Conservation (phyloP, 2,329 filamentous ascomycete genomes). For the Colletotrichum sp. region DNA sequence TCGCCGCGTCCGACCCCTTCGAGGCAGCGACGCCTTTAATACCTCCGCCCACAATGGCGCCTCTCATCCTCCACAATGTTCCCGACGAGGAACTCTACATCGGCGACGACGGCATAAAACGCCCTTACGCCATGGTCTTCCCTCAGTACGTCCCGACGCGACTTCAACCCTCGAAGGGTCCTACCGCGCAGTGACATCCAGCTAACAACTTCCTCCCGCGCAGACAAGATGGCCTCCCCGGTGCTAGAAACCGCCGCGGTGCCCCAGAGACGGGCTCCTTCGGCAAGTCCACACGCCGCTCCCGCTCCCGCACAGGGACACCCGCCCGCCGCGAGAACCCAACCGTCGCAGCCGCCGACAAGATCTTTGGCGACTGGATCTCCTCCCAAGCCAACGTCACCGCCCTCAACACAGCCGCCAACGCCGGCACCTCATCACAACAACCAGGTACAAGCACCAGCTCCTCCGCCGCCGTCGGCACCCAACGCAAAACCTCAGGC, state of each 20-base stretch:
- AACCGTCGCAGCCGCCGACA: conserved; percentile 65
- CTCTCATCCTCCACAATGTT: conserved; percentile 71
- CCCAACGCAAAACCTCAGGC: conserved; percentile 41
- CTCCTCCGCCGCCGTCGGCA: conserved; percentile 8
- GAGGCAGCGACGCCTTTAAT: conserved; percentile 16
- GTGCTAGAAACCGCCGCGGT: conserved; percentile 54
- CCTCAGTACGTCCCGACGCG: conserved; percentile 54
- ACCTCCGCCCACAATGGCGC: conserved; percentile 54
- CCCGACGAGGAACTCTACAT: conserved; percentile 71
- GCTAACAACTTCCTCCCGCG: conserved; percentile 9
- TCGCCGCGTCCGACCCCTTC: background rate
- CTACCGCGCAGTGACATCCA: background rate
- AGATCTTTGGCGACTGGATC: conserved; percentile 65
- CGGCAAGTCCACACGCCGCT: conserved; percentile 69
- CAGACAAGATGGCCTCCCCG: conserved; percentile 59
- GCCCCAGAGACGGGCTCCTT: conserved; percentile 69
- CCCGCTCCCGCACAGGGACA: conserved; percentile 65
- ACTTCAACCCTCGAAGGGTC: background rate
- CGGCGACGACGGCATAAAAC: conserved; percentile 68
- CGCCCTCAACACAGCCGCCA: conserved; percentile 25
- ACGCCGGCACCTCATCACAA: conserved; percentile 5
- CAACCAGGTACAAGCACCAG: background rate
- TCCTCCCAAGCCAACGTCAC: conserved; percentile 46
- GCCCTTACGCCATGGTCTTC: conserved; percentile 71
- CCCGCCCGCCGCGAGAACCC: conserved; percentile 65